Conservation (phyloP, 208 protist species). For the Herpetomonas muscarum region DNA sequence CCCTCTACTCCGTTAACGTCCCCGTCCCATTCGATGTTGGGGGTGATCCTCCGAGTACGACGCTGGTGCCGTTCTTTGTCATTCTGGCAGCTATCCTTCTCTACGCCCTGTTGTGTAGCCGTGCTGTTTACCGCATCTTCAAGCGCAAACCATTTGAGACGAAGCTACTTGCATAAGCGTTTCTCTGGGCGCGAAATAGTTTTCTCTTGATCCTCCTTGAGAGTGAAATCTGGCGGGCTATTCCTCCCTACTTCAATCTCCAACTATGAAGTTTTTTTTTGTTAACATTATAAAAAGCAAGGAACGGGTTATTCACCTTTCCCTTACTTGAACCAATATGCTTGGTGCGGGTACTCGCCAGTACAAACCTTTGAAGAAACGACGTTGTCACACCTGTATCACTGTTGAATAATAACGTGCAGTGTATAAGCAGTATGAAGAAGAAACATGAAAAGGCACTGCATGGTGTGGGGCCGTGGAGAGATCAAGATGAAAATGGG, state of each 20-base stretch:
- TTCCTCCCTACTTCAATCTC: neutral
- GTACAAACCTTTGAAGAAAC: too few species aligned
- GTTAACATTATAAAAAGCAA: too few species aligned
- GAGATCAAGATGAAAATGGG: too few species aligned
- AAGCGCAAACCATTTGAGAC: slow-evolving; percentile 52
- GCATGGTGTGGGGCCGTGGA: too few species aligned
- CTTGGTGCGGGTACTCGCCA: too few species aligned
- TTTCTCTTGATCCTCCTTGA: neutral
- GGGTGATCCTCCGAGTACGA: slow-evolving; percentile 36
- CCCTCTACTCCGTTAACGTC: slow-evolving; percentile 83
- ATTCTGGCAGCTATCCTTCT: slow-evolving; percentile 37
- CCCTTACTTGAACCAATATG: too few species aligned
- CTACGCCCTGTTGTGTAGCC: slow-evolving; percentile 29
- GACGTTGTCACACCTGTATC: too few species aligned
- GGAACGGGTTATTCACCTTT: too few species aligned
- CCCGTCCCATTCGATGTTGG: slow-evolving; percentile 56
- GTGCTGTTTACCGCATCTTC: slow-evolving; percentile 36
- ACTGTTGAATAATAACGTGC: too few species aligned
- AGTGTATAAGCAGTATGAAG: too few species aligned
- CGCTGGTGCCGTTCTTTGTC: slow-evolving; percentile 60
- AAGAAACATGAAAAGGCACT: too few species aligned
- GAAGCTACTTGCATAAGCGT: slow-evolving; percentile 36
- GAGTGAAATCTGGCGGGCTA: too few species aligned
- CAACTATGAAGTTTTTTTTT: neutral
- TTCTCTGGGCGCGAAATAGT: neutral